A percentile compares a stretch with the other conserved stretches of the same genome.
Conservation (phyloP, 139 green algal species). For the Coelastrella sp. region DNA sequence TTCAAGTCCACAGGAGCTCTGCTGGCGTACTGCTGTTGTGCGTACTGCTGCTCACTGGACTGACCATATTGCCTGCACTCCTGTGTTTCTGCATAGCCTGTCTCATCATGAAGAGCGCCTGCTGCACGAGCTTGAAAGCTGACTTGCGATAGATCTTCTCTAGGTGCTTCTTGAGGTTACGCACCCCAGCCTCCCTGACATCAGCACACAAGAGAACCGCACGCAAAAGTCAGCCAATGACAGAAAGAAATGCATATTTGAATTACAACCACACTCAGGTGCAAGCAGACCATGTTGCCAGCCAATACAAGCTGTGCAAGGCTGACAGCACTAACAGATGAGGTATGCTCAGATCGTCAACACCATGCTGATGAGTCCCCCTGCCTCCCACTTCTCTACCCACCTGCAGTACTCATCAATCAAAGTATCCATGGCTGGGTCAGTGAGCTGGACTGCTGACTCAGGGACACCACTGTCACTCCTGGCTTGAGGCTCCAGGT, state of each 20-base stretch:
- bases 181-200: conserved; percentile 92
- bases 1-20: background rate
- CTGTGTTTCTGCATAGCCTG: background rate
- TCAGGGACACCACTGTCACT: conserved; percentile 80
- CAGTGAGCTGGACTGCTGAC: conserved; percentile 73
- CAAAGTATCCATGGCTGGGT: conserved; percentile 82
- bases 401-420: conserved; percentile 89
- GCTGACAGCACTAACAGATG: too few species aligned
- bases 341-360: too few species aligned
- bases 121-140: conserved; percentile 77
- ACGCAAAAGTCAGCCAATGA: too few species aligned
- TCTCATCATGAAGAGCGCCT: background rate
- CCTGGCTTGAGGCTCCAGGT: conserved; percentile 88
- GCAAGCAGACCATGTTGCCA: too few species aligned
- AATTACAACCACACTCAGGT: too few species aligned
- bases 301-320: too few species aligned
- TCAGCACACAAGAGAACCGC: conserved; percentile 3
- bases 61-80: background rate
- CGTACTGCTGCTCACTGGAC: background rate
- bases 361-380: too few species aligned
- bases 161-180: conserved; percentile 97
- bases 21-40: conserved; percentile 1
- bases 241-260: background rate
- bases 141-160: conserved; percentile 98
- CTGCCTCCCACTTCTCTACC: too few species aligned